Base-by-base conservation (phyloP, 225 moss, liverwort and hornwort genomes). In the Antitrichia curtipendula region DNA sequence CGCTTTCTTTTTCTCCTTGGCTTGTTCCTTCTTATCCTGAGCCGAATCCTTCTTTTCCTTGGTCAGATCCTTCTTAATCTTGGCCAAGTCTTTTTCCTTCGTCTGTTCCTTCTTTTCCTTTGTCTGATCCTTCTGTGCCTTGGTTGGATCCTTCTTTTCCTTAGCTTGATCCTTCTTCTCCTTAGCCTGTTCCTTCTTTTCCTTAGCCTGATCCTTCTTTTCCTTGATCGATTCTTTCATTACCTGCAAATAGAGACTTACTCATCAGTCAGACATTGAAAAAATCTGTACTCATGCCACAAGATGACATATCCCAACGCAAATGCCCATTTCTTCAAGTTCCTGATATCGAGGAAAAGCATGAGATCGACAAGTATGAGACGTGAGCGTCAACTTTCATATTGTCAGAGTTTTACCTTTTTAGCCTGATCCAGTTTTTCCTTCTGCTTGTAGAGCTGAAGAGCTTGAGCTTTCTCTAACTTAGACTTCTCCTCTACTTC, bases 341-440 rank as follows among this genome's bases (percentile, higher is more conserved):
- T n/a, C 41, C 38, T 34, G 34, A 50, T 27, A 60, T 40, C 4
- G 43, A 50, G 31, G 54, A 83, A 40, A 62, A 63, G 17, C 38
- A 75, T 9, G 29, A 63, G 49, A 60, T 52, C 47, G 20, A 63
- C 65, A 43, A 59, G 19, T 31, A 23, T 15, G 5, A 50, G 41
- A 65, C 34, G n/a, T 31, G 66, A 52, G 16, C 52, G 62, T 80
- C 78, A 34, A 81, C 61, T 63, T 71, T 4, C 19, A 50, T 31
- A 31, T 34, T 32, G 73, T 50, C 43, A 56, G 6, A 79, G 36
- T 16, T 13, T 3, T 34, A 97, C 98, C 96, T 96, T 96, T 80
- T 94, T 96, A 57, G 87, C 95, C 82, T 93, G 91, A 75, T 96
- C 95, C 43, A 95, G 75, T 78, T 95, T 91, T n/a, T 96, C 98